Base-by-base conservation (phyloP, 805 yeast species). In the Kodamaea fukazawae region DNA sequence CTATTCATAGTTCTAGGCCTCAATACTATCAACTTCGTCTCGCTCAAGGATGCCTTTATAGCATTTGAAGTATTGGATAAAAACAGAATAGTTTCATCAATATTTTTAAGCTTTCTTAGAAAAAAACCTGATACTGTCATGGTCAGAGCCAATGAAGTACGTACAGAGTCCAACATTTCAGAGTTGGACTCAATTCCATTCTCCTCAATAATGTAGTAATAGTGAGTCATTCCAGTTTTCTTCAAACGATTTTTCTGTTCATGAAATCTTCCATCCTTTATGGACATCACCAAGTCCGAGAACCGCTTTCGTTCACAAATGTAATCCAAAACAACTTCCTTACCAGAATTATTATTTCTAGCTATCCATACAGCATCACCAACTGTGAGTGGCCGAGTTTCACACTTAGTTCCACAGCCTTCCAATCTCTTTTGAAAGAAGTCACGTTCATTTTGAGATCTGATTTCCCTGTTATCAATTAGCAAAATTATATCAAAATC, bases 311-410 rank as follows among this genome's bases (percentile, higher is more conserved):
- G 71, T 64, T 93, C 99, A 33, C 91, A 74, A n/a, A 93, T 83
- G 45, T 78, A 81, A 56, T 91, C 85, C 12, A 93, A 61, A 1
- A 86, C 83, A 4, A 81, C 87, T 40, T 81, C 81, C 38, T 74
- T 73, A 1, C 75, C 71, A 0, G 86, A 75, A 0, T 44, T 49
- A 38, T 66, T 75, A 52, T 88, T 75, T 41, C 74, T 73, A 0
- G 96, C 99, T 2, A 89, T 71, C 99, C 98, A 93, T 7, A 84
- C 46, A 1, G 83, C 83, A 64, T 93, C 99, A 4, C 99, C 98
- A 2, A 90, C 77, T 0, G 93, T 65, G 20, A 93, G 66, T 1
- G 86, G 67, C 34, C 76, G 59, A 1, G 73, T 75, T 14, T 76
- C 81, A 36, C 76, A 67, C 3, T 63, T 58, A 1, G 84, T 66